These are phyloP conservation scores for Thermothelomyces thermophilus DNA, from an alignment of 2,329 filamentous ascomycete species.

Conservation along the genomic window DNA sequence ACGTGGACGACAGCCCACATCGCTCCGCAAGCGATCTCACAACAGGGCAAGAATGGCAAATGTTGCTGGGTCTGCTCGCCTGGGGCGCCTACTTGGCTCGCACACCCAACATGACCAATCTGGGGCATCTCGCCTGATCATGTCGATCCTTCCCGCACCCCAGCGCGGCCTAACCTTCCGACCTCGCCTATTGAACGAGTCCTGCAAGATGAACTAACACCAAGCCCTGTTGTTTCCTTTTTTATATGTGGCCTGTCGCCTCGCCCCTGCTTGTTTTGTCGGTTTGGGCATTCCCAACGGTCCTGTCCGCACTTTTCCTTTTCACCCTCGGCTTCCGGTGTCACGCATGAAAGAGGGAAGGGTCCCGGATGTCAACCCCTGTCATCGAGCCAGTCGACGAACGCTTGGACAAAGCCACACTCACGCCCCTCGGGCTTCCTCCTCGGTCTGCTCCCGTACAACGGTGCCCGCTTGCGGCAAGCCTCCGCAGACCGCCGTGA, in stretches of 20 bases:
- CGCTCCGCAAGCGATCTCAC: neutral
- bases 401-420: no score
- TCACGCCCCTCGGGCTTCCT: no score
- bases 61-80: neutral
- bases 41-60: neutral
- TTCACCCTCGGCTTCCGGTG: neutral
- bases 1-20: constrained; percentile 1
- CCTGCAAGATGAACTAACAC: neutral
- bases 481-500: neutral
- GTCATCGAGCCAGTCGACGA: no score
- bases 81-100: neutral
- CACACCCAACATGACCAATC: constrained; percentile 6
- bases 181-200: neutral
- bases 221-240: neutral
- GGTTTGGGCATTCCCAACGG: neutral
- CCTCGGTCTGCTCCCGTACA: neutral
- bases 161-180: constrained; percentile 1
- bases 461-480: neutral
- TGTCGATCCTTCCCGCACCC: constrained; percentile 6
- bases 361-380: no score
- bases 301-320: neutral
- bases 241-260: neutral
- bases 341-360: neutral
- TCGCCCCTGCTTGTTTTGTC: neutral
- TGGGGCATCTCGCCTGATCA: constrained; percentile 5